Evolutionary conservation across 371 early-diverging fungal genomes (phyloP).

Genomic region (Apophysomyces elegans): DNA sequence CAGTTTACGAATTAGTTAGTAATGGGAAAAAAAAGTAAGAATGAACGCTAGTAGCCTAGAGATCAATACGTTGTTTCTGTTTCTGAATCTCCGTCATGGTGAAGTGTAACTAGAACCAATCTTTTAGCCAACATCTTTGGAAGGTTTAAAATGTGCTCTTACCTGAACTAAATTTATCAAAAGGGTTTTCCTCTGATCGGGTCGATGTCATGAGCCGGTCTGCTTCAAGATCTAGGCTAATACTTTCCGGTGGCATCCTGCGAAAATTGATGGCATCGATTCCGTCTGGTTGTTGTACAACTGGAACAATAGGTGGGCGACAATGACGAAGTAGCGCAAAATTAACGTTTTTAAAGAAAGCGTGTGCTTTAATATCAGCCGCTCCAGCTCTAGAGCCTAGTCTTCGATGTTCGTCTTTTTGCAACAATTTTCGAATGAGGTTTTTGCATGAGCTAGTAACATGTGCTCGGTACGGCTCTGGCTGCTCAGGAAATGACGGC

Average conservation of each 20-base stretch:
- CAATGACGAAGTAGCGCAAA: slow-evolving; percentile 91
- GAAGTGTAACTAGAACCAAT: slow-evolving; percentile 52
- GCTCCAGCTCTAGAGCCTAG: slow-evolving; percentile 92
- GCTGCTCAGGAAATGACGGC: slow-evolving; percentile 71
- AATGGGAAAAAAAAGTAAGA: background rate
- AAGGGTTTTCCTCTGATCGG: slow-evolving; percentile 49
- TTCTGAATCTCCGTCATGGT: slow-evolving; percentile 70
- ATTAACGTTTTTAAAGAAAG: slow-evolving; percentile 90
- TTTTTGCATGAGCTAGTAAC: slow-evolving; percentile 65
- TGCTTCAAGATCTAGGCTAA: slow-evolving; percentile 67
- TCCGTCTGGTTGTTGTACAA: slow-evolving; percentile 54
- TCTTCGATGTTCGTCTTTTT: slow-evolving; percentile 86
- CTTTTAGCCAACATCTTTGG: background rate
- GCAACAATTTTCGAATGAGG: slow-evolving; percentile 81
- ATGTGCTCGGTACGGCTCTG: slow-evolving; percentile 35
- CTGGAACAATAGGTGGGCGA: slow-evolving; percentile 91
- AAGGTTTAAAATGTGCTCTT: slow-evolving; percentile 25
- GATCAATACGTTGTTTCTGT: slow-evolving; percentile 27
- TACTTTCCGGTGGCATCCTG: slow-evolving; percentile 64
- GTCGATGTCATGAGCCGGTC: slow-evolving; percentile 37
- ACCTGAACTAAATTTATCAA: slow-evolving; percentile 74
- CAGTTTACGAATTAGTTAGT: background rate
- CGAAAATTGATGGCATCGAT: slow-evolving; percentile 75
- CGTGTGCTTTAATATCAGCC: slow-evolving; percentile 91
- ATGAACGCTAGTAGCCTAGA: background rate